Evolutionary conservation across 768 basidiomycete genomes (phyloP).

Genomic region (Mycena epipterygia): DNA sequence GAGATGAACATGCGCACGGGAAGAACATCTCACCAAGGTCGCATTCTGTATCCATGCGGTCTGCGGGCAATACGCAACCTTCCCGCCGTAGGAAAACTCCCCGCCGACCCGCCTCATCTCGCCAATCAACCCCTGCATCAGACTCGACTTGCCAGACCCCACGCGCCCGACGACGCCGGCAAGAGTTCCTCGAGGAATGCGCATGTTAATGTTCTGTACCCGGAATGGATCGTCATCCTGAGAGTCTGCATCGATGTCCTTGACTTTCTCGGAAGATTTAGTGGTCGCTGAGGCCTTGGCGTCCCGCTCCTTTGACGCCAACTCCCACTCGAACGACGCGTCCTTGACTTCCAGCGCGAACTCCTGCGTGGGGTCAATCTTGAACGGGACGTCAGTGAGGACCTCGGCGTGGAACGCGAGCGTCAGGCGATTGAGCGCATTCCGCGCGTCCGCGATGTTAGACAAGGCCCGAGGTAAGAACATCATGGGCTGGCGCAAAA

Average conservation of each 20-base stretch:
- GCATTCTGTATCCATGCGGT: slow-evolving; percentile 85
- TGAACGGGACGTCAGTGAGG: slow-evolving; percentile 55
- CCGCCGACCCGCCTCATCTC: slow-evolving; percentile 75
- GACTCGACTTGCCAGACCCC: slow-evolving; percentile 76
- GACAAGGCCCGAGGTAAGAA: slow-evolving; percentile 74
- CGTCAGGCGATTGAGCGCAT: slow-evolving; percentile 67
- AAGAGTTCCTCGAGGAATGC: slow-evolving; percentile 68
- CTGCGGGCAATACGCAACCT: slow-evolving; percentile 79
- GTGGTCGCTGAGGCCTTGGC: neutral
- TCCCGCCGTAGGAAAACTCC: slow-evolving; percentile 69
- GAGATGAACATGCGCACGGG: neutral
- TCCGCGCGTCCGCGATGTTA: slow-evolving; percentile 73
- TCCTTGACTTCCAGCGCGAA: slow-evolving; percentile 64
- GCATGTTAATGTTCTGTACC: slow-evolving; percentile 64
- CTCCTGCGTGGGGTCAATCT: slow-evolving; percentile 59
- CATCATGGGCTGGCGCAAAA: slow-evolving; percentile 80
- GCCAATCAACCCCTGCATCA: slow-evolving; percentile 75
- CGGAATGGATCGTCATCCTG: slow-evolving; percentile 57
- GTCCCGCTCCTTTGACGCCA: slow-evolving; percentile 17
- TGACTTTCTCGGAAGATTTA: slow-evolving; percentile 31
- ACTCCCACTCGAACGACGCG: slow-evolving; percentile 77
- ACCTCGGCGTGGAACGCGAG: slow-evolving; percentile 70
- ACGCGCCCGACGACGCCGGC: slow-evolving; percentile 78
- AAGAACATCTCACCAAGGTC: slow-evolving; percentile 58
- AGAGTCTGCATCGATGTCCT: slow-evolving; percentile 32